Evolutionary conservation across 2,329 filamentous ascomycete genomes (phyloP), one percentile per base, ranked within the genome.

Genomic region (Lasiodiplodia citricola): DNA sequence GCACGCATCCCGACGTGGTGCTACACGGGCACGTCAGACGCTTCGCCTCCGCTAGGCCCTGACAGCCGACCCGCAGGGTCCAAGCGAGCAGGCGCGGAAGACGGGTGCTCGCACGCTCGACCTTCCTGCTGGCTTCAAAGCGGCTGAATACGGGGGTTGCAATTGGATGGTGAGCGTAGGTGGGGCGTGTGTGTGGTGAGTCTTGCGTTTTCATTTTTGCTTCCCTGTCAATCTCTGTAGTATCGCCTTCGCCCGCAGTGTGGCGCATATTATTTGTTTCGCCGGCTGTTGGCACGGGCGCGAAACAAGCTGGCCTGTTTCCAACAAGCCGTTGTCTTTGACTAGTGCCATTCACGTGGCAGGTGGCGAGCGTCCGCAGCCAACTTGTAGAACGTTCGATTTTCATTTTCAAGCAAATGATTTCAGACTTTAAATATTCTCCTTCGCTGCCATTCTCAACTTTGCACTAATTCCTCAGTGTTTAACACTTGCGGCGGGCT

Each of bases 301-400:
- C 41, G 57, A 62, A 50, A 11, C 38, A 35, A 28, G 25, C 7
- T 13, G 25, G 16, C 25, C 58, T 16, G 11, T 47, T 23, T 44
- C 6, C 18, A 21, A 2, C 41, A 35, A 14, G 16, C 41, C 8
- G 41, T 14, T 18, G 25, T 51, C 38, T 63, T 13, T 21, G 16
- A 18, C 56, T 41, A 44, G 16, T 11, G 13, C 21, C 11, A 13
- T 44, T 63, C 41, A 35, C 41, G 58, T 63, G 58, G 25, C 25
- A 5, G 10, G 41, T 37, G 58, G 41, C 41, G 58, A 47, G 31
- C 23, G 50, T 63, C 58, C 41, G n/a, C 41, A n/a, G 41, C 25
- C 47, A 63, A 35, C 25, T 63, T 63, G 58, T 63, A 63, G 58
- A 63, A 63, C 41, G 41, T 63, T 63, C 58, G 41, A 63, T 47